phyloP scores from a whole-genome alignment of 495 filamentous ascomycete genomes.

The Chlorociboria aeruginascens region DNA sequence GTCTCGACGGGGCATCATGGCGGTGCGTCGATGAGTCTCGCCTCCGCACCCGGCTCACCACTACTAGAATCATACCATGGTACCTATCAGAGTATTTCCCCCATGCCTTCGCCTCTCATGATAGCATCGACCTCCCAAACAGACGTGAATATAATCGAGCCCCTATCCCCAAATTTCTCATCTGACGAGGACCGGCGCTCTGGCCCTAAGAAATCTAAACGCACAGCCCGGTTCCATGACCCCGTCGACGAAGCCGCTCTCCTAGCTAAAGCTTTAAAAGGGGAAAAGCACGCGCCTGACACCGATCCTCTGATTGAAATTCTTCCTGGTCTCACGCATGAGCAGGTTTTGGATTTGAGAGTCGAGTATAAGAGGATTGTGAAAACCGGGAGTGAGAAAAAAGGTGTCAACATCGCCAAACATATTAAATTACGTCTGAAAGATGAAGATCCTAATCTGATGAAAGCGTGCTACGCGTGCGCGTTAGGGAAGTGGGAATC shows the following conservation, averaged over 20 bases:
- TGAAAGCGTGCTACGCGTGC: conserved; percentile 82
- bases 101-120: conserved; percentile 72
- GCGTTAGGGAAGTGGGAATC: conserved; percentile 87
- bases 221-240: conserved; percentile 60
- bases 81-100: conserved; percentile 89
- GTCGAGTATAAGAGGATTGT: conserved; percentile 83
- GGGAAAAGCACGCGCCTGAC: conserved; percentile 50
- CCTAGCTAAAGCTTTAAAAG: conserved; percentile 64
- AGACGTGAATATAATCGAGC: conserved; percentile 9
- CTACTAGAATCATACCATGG: conserved; percentile 87
- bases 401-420: conserved; percentile 90
- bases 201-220: conserved; percentile 26
- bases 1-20: conserved; percentile 36
- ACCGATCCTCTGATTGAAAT: conserved; percentile 66
- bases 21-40: conserved; percentile 28
- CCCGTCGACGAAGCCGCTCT: conserved; percentile 63
- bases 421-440: conserved; percentile 79
- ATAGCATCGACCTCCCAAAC: conserved; percentile 23
- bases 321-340: conserved; percentile 69
- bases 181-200: conserved; percentile 13
- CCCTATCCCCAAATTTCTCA: conserved; percentile 17
- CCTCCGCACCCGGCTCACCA: conserved; percentile 60
- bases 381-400: conserved; percentile 53
- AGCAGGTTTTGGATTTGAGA: conserved; percentile 74
- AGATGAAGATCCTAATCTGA: conserved; percentile 49